These are phyloP conservation scores for Saksenaea oblongispora DNA, from an alignment of 371 early-diverging fungal species.

Conservation along the genomic window DNA sequence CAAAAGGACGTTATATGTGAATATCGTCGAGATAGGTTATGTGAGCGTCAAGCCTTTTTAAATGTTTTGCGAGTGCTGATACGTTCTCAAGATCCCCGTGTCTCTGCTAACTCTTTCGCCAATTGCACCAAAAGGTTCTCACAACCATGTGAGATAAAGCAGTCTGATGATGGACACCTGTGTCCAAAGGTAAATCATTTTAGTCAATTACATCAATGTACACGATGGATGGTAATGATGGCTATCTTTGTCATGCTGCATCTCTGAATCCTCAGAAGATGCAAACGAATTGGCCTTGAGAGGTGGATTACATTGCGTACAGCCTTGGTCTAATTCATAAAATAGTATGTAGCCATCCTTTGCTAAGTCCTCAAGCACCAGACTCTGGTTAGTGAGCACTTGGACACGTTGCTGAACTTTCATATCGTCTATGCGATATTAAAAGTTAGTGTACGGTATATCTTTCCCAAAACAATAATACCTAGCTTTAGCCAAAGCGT, in stretches of 20 bases:
- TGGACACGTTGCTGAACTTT: constrained; percentile 28
- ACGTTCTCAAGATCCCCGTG: too few species aligned
- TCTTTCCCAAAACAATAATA: constrained; percentile 8
- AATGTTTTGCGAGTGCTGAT: too few species aligned
- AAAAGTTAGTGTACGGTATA: not conserved
- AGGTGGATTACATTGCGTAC: constrained; percentile 1
- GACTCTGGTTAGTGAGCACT: constrained; percentile 7
- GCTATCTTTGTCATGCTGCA: not conserved
- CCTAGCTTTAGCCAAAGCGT: constrained; percentile 33
- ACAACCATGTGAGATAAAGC: not conserved
- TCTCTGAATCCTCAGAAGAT: not conserved
- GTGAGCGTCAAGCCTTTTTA: too few species aligned
- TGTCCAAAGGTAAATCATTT: not conserved
- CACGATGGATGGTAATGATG: not conserved
- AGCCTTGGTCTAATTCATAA: constrained; percentile 47
- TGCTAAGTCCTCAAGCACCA: constrained; percentile 41
- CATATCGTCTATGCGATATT: constrained; percentile 38
- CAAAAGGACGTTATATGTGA: too few species aligned
- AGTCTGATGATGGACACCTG: not conserved
- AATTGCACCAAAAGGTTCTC: too few species aligned
- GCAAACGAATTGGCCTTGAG: not conserved
- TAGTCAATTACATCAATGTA: not conserved
- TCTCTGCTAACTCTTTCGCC: too few species aligned
- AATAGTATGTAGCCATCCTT: constrained; percentile 60
- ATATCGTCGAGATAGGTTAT: too few species aligned